Evolutionary conservation across 179 eudicot genomes (phyloP).

Genomic region (Nepenthes alata): DNA sequence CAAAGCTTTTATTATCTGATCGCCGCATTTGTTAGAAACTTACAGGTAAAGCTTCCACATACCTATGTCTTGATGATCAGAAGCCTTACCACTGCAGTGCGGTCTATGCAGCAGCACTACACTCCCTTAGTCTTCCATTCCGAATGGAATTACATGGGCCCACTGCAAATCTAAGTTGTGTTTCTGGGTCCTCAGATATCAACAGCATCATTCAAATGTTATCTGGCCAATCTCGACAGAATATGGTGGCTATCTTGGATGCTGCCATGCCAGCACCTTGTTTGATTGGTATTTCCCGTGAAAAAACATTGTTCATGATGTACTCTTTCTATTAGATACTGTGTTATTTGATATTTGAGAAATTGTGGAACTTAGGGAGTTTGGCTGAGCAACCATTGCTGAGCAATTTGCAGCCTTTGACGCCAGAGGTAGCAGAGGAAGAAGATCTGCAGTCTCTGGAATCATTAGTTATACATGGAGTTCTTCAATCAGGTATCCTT

Average conservation of each 20-base stretch:
- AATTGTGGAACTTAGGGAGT: conserved; percentile 26
- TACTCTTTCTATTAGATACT: background rate
- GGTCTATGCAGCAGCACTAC: conserved; percentile 83
- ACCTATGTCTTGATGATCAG: conserved; percentile 47
- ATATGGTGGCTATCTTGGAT: conserved; percentile 56
- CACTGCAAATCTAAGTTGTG: conserved; percentile 26
- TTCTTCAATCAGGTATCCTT: conserved; percentile 46
- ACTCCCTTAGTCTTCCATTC: conserved; percentile 68
- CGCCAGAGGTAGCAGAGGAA: conserved; percentile 64
- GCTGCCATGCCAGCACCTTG: conserved; percentile 71
- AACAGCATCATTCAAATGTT: conserved; percentile 55
- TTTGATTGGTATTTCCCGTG: conserved; percentile 38
- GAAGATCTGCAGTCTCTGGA: conserved; percentile 74
- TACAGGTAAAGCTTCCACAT: conserved; percentile 46
- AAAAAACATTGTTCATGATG: background rate
- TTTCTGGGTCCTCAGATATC: conserved; percentile 44
- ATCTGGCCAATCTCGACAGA: conserved; percentile 64
- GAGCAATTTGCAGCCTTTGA: conserved; percentile 50
- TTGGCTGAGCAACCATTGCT: conserved; percentile 30
- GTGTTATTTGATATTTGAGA: background rate
- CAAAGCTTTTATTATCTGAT: background rate
- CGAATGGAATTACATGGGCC: conserved; percentile 66
- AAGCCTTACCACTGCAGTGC: conserved; percentile 80
- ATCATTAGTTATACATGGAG: conserved; percentile 62
- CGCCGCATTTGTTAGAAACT: background rate